These are phyloP conservation scores for Ogataea angusta DNA, from an alignment of 805 yeast species.

Conservation along the genomic window DNA sequence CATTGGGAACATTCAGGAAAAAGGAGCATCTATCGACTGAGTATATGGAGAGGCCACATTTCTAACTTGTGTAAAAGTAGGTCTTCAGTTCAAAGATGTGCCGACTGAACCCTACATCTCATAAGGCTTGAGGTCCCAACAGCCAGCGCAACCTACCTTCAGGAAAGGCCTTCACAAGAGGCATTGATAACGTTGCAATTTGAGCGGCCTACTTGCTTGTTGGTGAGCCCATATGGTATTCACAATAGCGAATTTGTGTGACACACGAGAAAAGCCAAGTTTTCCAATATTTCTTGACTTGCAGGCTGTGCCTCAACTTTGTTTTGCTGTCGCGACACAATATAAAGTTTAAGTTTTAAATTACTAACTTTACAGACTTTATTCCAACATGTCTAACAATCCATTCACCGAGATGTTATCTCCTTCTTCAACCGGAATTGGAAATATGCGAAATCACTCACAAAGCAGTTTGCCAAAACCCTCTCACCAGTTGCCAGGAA, in stretches of 20 bases:
- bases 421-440: conserved; percentile 33
- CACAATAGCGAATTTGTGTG: not conserved
- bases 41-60: no score
- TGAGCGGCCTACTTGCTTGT: no score
- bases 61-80: no score
- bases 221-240: not conserved
- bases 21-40: no score
- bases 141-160: no score
- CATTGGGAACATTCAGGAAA: no score
- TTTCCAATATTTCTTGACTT: not conserved
- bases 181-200: no score
- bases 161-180: no score
- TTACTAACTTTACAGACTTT: conserved; percentile 10
- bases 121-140: no score
- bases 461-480: conserved; percentile 5
- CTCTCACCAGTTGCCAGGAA: conserved; percentile 29
- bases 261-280: not conserved
- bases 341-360: not conserved
- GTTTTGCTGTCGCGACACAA: not conserved
- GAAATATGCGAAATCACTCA: conserved; percentile 31
- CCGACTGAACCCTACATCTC: no score
- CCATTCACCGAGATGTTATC: conserved; percentile 52
- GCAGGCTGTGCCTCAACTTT: not conserved
- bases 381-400: conserved; percentile 39
- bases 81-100: no score